Conservation (phyloP, 148 eudicot genomes). For the Chenopodium album region DNA sequence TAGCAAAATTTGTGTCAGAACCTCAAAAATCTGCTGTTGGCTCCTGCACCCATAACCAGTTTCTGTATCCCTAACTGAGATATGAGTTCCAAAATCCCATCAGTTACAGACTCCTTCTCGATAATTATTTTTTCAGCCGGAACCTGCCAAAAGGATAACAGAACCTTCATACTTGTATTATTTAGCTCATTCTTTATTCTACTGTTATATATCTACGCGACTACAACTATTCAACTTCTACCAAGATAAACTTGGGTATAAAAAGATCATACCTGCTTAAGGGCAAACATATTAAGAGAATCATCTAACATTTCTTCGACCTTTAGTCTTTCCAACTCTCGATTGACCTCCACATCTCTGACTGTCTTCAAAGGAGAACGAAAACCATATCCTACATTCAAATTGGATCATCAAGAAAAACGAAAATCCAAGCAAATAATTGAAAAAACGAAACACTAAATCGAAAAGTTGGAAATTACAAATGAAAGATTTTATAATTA, state of each 20-base stretch:
- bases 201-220: too few relatives aligned
- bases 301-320: conserved; percentile 43
- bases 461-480: too few relatives aligned
- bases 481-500: background rate
- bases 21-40: conserved; percentile 55
- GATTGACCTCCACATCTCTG: conserved; percentile 41
- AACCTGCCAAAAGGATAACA: conserved; percentile 34
- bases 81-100: conserved; percentile 73
- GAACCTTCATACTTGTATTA: background rate
- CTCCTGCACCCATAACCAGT: conserved; percentile 90
- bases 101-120: conserved; percentile 58
- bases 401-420: background rate
- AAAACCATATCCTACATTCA: conserved; percentile 46
- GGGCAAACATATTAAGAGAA: conserved; percentile 44
- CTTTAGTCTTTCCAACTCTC: conserved; percentile 48
- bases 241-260: too few relatives aligned
- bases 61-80: conserved; percentile 48
- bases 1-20: conserved; percentile 13
- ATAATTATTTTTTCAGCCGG: conserved; percentile 37
- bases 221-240: too few relatives aligned
- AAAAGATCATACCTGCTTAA: conserved; percentile 47
- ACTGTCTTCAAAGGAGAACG: conserved; percentile 39
- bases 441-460: too few relatives aligned
- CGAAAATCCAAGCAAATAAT: background rate
- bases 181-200: too few relatives aligned